These are phyloP conservation scores for Babesia bovis DNA, from an alignment of 169 alveolate species.

Conservation along the genomic window DNA sequence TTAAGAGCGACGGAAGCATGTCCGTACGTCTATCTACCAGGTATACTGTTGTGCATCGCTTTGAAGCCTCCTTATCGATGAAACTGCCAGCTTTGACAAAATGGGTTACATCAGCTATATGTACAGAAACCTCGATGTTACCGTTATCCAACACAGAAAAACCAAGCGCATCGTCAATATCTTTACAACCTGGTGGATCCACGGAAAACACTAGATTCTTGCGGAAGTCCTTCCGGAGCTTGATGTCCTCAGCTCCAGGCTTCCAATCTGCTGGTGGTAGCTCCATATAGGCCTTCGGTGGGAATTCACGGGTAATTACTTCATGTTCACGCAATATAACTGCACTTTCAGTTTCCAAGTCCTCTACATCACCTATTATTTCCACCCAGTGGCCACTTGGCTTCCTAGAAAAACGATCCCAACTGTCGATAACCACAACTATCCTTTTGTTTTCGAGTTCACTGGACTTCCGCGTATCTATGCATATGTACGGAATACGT, in stretches of 20 bases:
- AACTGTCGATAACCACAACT: slow-evolving; percentile 84
- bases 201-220: slow-evolving; percentile 89
- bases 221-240: slow-evolving; percentile 81
- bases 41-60: slow-evolving; percentile 94
- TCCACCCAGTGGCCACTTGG: slow-evolving; percentile 93
- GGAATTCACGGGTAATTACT: slow-evolving; percentile 81
- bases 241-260: slow-evolving; percentile 92
- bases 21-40: slow-evolving; percentile 97
- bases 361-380: slow-evolving; percentile 89
- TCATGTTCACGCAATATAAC: slow-evolving; percentile 81
- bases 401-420: slow-evolving; percentile 82
- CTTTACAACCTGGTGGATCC: slow-evolving; percentile 99
- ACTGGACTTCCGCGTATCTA: slow-evolving; percentile 79
- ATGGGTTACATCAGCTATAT: slow-evolving; percentile 99
- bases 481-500: slow-evolving; percentile 84
- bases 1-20: slow-evolving; percentile 97
- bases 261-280: slow-evolving; percentile 90
- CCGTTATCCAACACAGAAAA: slow-evolving; percentile 74
- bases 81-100: slow-evolving; percentile 94
- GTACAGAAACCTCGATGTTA: slow-evolving; percentile 92
- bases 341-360: slow-evolving; percentile 84
- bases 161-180: slow-evolving; percentile 97
- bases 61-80: slow-evolving; percentile 97
- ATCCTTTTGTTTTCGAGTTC: slow-evolving; percentile 87
- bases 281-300: slow-evolving; percentile 88